Conservation (phyloP, 805 yeast species). For the Maudiozyma barnettii region DNA sequence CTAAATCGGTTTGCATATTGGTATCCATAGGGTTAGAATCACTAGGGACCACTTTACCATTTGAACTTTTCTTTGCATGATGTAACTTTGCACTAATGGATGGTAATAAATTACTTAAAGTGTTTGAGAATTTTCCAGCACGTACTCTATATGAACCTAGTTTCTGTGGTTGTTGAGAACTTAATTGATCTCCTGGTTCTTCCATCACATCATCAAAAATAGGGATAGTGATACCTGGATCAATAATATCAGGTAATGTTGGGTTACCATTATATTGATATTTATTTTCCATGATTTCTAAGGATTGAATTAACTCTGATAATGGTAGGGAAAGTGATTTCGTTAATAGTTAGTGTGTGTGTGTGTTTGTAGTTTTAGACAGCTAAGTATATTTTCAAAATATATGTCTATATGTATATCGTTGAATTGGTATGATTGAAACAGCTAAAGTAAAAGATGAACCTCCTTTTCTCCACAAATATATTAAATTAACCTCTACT, state of each 20-base stretch:
- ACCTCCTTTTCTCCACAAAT: too few species aligned
- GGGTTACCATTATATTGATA: conserved; percentile 3
- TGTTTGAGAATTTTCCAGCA: conserved; percentile 31
- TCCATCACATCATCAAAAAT: conserved; percentile 23
- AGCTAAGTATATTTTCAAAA: too few species aligned
- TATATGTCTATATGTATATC: too few species aligned
- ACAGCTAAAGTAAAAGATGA: too few species aligned
- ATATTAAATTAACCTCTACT: too few species aligned
- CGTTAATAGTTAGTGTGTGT: too few species aligned
- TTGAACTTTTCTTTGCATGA: conserved; percentile 10
- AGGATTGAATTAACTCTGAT: background rate
- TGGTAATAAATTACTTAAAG: conserved; percentile 29
- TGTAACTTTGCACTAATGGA: conserved; percentile 31
- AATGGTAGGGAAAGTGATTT: too few species aligned
- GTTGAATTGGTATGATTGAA: too few species aligned
- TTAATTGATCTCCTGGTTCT: conserved; percentile 3
- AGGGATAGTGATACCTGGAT: conserved; percentile 29
- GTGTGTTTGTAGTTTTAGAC: too few species aligned
- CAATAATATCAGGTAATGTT: conserved; percentile 23
- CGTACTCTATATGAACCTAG: conserved; percentile 29
- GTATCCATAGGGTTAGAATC: conserved; percentile 6
- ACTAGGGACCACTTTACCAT: conserved; percentile 8
- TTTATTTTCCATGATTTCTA: conserved; percentile 6
- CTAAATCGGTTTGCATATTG: conserved; percentile 13
- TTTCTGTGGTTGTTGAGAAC: conserved; percentile 18